Evolutionary conservation across 495 filamentous ascomycete species (phyloP), one percentile per base, ranked within the genome.

Genomic region (Neurospora sp.): DNA sequence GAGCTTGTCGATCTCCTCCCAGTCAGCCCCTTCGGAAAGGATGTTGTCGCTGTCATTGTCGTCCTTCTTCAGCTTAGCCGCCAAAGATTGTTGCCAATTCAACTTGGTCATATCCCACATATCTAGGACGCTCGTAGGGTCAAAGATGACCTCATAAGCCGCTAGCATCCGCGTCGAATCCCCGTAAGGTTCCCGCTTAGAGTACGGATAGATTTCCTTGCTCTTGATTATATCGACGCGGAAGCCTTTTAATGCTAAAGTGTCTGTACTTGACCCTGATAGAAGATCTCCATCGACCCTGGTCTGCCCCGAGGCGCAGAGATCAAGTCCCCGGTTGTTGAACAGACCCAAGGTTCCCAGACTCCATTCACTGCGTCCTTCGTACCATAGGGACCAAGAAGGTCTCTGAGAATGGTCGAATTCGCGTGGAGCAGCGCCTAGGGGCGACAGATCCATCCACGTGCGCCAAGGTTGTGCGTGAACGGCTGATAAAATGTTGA

Each of bases 401-500:
- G 72, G 72, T 39, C 5, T 20, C 7, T 46, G n/a, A 14, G 71
- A 12, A 16, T 44, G 18, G 9, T 46, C 39, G 46, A 20, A 11
- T 14, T 46, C 23, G 1, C 37, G 20, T 7, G 69, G 48, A 41
- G 62, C 69, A 12, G 59, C 37, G 1, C 44, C 70, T 37, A 69
- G 46, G 12, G 70, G 42, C 4, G 69, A 70, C 37, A 39, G 48
- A 10, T 54, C 46, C 8, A 54, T 27, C 73, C 73, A 74, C 14
- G 73, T 70, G 14, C 70, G 42, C 14, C 46, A 38, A 3, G 73
- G 73, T 14, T 71, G 69, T 18, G 69, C 35, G 54, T 74, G 73
- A 16, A 74, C 66, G n/a, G 35, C 39, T 4, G 73, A 74, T 10
- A 74, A 46, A 16, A 74, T 69, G 39, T 71, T 39, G 70, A 74